These are phyloP conservation scores for Wickerhamiella sergipiensis DNA, from an alignment of 805 yeast species.

Conservation along the genomic window DNA sequence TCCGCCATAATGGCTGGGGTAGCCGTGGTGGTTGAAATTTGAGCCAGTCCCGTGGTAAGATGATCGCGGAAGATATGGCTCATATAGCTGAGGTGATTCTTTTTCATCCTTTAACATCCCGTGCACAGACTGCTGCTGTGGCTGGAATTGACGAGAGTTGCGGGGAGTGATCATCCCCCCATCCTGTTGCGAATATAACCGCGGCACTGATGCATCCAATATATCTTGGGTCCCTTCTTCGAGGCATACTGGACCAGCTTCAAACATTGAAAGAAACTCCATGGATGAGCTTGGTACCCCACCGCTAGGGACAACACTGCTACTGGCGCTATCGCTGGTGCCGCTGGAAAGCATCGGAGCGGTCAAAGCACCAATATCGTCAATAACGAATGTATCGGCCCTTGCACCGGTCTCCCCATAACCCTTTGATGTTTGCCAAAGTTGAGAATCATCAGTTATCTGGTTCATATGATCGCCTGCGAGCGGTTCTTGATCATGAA, in stretches of 20 bases:
- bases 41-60: background rate
- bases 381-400: background rate
- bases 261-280: background rate
- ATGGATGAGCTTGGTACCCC: background rate
- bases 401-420: background rate
- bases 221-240: background rate
- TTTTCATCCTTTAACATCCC: background rate
- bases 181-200: background rate
- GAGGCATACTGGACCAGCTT: background rate
- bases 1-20: background rate
- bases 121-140: background rate
- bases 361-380: background rate
- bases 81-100: background rate
- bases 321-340: background rate
- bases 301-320: background rate
- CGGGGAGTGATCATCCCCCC: background rate
- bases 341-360: background rate
- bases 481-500: background rate
- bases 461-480: background rate
- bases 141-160: background rate
- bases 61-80: background rate
- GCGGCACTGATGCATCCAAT: background rate
- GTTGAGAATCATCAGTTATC: background rate
- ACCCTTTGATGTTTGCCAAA: background rate
- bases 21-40: background rate